These are phyloP conservation scores for Salix dunnii DNA, from an alignment of 345 rosid genomes.

Conservation along the genomic window DNA sequence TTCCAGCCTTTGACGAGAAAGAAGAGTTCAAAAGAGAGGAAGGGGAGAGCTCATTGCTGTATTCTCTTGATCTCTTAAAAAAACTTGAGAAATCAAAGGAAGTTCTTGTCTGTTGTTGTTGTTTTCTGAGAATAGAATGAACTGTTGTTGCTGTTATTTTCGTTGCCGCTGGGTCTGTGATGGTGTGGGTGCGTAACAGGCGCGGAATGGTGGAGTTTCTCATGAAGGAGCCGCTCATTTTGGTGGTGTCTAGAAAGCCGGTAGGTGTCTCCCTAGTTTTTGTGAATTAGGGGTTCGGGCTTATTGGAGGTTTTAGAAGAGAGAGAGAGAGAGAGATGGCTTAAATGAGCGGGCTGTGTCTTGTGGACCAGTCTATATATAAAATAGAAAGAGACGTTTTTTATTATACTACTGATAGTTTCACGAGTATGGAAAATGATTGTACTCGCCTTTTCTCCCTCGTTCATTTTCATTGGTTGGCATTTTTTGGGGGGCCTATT, in stretches of 20 bases:
- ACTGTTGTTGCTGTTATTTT: slow-evolving; percentile 8
- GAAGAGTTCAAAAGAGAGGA: slow-evolving; percentile 25
- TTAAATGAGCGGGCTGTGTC: background rate
- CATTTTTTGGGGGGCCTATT: background rate
- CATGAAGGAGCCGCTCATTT: slow-evolving; percentile 43
- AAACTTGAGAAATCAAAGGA: slow-evolving; percentile 37
- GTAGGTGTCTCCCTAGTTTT: background rate
- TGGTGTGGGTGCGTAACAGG: slow-evolving; percentile 22
- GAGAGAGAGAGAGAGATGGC: no score
- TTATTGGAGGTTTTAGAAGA: background rate
- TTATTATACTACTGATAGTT: background rate
- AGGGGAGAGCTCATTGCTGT: slow-evolving; percentile 23
- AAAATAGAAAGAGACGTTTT: background rate
- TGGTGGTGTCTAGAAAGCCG: background rate
- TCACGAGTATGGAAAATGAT: slow-evolving; percentile 1
- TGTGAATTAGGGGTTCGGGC: background rate
- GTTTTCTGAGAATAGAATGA: slow-evolving; percentile 18
- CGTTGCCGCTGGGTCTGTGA: slow-evolving; percentile 16
- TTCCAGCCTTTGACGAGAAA: slow-evolving; percentile 26
- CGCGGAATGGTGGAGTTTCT: slow-evolving; percentile 32
- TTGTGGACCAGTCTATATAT: background rate
- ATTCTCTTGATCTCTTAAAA: slow-evolving; percentile 28
- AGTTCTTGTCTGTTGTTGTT: slow-evolving; percentile 4
- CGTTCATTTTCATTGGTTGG: background rate
- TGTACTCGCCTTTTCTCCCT: slow-evolving; percentile 14